Evolutionary conservation across 1,284 basidiomycete species (phyloP).

Genomic region (Leccinum proliferum): DNA sequence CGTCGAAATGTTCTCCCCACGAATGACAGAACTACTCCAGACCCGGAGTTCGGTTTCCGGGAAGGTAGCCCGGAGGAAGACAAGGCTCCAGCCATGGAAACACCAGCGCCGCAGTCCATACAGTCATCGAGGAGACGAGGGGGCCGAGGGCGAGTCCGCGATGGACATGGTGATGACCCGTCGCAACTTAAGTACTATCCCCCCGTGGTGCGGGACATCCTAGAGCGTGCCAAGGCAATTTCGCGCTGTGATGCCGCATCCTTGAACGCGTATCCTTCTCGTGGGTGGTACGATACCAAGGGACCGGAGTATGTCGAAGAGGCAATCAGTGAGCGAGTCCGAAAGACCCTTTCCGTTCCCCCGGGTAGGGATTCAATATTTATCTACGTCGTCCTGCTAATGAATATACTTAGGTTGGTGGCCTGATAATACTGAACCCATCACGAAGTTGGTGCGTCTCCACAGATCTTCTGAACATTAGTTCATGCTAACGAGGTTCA

Average conservation of each 20-base stretch:
- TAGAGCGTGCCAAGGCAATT: neutral
- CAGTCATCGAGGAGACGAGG: neutral
- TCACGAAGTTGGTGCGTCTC: neutral
- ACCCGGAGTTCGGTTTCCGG: too few species aligned
- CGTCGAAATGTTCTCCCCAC: too few species aligned
- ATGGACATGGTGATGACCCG: neutral
- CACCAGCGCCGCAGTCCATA: neutral
- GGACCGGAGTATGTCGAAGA: neutral
- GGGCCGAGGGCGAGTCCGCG: neutral
- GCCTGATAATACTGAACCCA: neutral
- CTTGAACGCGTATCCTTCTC: neutral
- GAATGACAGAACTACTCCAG: too few species aligned
- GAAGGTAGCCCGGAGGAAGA: neutral
- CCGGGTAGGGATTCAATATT: neutral
- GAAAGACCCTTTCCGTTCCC: neutral
- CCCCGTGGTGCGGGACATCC: neutral
- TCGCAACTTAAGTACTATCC: neutral
- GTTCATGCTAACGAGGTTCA: neutral
- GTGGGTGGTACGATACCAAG: neutral
- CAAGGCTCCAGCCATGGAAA: neutral
- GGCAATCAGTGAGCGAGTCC: neutral
- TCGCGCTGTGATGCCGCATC: neutral
- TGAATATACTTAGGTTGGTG: neutral
- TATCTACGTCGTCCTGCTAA: neutral
- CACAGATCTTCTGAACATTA: neutral